Evolutionary conservation across 2,329 filamentous ascomycete genomes (phyloP).

Genomic region (Tothia fuscella): DNA sequence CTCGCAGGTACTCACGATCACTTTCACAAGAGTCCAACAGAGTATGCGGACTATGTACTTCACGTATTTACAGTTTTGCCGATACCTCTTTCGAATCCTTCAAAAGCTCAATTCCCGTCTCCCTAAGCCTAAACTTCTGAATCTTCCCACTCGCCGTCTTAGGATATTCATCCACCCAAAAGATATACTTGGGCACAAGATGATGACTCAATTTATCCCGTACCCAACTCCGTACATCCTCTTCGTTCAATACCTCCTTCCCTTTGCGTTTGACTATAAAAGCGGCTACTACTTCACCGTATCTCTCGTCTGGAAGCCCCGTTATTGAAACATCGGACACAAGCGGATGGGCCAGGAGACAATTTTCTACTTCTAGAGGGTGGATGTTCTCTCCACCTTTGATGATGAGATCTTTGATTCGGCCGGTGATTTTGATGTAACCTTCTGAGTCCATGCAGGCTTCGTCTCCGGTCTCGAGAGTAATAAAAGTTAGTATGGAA

Average conservation of each 20-base stretch:
- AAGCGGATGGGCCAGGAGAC: conserved; percentile 57
- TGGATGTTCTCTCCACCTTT: conserved; percentile 93
- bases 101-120: conserved; percentile 45
- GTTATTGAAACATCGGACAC: conserved; percentile 72
- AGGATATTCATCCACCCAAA: conserved; percentile 73
- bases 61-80: too few relatives aligned
- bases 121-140: conserved; percentile 78
- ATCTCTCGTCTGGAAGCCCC: conserved; percentile 66
- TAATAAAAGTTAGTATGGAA: too few relatives aligned
- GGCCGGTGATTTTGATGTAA: conserved; percentile 77
- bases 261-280: conserved; percentile 51
- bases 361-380: conserved; percentile 85
- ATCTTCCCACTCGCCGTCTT: conserved; percentile 97
- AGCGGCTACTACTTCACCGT: conserved; percentile 78
- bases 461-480: conserved; percentile 77
- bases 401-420: conserved; percentile 94
- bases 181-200: conserved; percentile 77
- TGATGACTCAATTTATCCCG: conserved; percentile 58
- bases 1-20: too few relatives aligned
- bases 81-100: conserved; percentile 22
- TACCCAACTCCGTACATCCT: conserved; percentile 58
- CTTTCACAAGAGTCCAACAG: too few relatives aligned
- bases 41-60: too few relatives aligned
- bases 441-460: conserved; percentile 72
- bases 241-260: conserved; percentile 19